These are phyloP conservation scores for Paramecium tetraurelia DNA, from an alignment of 73 alveolate genomes.

Conservation along the genomic window DNA sequence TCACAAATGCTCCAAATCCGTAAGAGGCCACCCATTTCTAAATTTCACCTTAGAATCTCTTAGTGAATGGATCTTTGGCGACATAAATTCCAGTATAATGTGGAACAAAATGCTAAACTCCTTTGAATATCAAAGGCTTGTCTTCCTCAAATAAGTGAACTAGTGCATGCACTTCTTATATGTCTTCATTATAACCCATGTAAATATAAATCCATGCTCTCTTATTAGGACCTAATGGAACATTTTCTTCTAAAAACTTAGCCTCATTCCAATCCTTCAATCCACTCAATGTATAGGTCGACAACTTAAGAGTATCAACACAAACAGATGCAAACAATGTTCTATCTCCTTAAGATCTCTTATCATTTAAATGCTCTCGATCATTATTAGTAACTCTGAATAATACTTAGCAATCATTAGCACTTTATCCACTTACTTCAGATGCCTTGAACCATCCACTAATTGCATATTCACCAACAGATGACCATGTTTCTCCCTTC, in stretches of 20 bases:
- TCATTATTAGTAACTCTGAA: constrained; percentile 15
- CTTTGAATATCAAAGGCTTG: not conserved
- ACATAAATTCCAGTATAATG: constrained; percentile 11
- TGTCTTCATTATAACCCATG: constrained; percentile 18
- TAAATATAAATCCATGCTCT: constrained; percentile 15
- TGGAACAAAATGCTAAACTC: constrained; percentile 14
- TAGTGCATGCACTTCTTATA: not conserved
- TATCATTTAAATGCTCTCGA: not conserved
- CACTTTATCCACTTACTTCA: not conserved
- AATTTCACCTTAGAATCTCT: not conserved
- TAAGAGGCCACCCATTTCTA: not conserved
- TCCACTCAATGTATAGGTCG: not conserved
- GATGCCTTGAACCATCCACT: constrained; percentile 29
- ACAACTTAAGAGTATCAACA: not conserved
- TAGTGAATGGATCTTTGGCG: not conserved
- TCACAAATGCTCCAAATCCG: not conserved
- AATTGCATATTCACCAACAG: constrained; percentile 10
- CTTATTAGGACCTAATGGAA: not conserved
- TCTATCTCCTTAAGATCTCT: constrained; percentile 10
- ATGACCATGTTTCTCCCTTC: constrained; percentile 20
- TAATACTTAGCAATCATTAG: not conserved
- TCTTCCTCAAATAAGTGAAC: constrained; percentile 21
- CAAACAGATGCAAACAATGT: not conserved
- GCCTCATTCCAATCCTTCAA: constrained; percentile 28
- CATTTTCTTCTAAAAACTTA: not conserved